Evolutionary conservation across 306 rosid genomes (phyloP).

Genomic region (Dicorynia guianensis): DNA sequence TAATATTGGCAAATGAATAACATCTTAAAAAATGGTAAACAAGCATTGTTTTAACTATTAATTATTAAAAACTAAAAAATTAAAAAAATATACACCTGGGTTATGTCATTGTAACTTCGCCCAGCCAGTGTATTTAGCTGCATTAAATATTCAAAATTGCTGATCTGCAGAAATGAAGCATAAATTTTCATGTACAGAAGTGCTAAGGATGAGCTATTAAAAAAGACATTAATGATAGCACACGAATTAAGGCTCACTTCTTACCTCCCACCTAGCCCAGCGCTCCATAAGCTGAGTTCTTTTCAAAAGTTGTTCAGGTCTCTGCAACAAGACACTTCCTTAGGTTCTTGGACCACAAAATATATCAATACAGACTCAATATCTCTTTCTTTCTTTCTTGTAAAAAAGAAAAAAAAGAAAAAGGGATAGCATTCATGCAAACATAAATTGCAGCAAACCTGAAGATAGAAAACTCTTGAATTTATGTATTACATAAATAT

Average conservation of each 20-base stretch:
- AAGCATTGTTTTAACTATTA: no score
- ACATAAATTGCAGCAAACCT: neutral
- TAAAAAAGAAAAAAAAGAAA: neutral
- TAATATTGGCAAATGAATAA: conserved; percentile 26
- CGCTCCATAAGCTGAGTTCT: conserved; percentile 98
- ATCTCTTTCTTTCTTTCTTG: no score
- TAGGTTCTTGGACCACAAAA: conserved; percentile 40
- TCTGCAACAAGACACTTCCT: conserved; percentile 56
- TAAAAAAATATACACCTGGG: conserved; percentile 72
- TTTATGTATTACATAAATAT: neutral
- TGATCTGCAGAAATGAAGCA: conserved; percentile 66
- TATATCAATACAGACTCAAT: conserved; percentile 8
- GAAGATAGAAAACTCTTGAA: neutral
- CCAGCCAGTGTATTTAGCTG: conserved; percentile 99
- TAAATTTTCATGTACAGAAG: conserved; percentile 30
- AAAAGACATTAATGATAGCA: conserved; percentile 13
- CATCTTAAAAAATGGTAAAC: conserved; percentile 37
- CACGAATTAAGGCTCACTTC: conserved; percentile 35
- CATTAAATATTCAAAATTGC: conserved; percentile 98
- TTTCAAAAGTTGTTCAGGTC: conserved; percentile 91
- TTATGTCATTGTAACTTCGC: conserved; percentile 96
- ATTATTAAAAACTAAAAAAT: conserved; percentile 33
- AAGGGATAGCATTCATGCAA: neutral
- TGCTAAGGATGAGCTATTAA: conserved; percentile 23
- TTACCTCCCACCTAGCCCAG: conserved; percentile 99